Base-by-base conservation (phyloP, 208 protist genomes). In the Sergeia podlipaevii region DNA sequence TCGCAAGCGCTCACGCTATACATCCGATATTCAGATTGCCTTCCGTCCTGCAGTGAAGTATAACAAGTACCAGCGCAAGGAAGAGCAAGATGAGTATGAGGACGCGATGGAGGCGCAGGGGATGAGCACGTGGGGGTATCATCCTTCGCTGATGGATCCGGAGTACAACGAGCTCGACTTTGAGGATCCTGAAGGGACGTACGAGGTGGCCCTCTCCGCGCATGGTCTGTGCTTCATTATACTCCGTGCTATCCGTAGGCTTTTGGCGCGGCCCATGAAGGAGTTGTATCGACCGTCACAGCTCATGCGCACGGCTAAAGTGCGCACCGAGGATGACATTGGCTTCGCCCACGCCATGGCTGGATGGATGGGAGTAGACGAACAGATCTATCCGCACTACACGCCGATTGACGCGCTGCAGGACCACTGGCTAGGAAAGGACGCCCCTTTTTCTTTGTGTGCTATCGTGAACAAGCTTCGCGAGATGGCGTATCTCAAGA, bases 211-310 rank as follows among this genome's bases (percentile, higher is more conserved):
- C 30, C 68, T 95, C 34, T 91, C 82, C 2, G 80, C 88, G 8
- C 88, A 95, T 51, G 77, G 72, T 34, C 80, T 95, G 37, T 78
- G 66, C 23, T 93, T 82, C 43, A 75, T 92, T 37, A 60, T 87
- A 21, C 77, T 95, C 5, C 65, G 62, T 37, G 78, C 77, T 4
- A 52, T 95, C 30, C 76, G 80, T 34, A 73, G 82, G 18, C 73
- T 95, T 0, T 65, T 95, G 2, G 66, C 76, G 6, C 71, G 79
- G 5, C 88, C 88, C 0, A 75, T 95, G 67, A 84, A 76, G 47
- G 81, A 89, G 32, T 95, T 93, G 60, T 95, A 95, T 56, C 77
- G 88, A 11, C 76, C 84, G 11, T 91, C 82, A 29, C 88, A 95
- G 59, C 65, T 90, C 17, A 78, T 88, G 75, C 84, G 84, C 17